Evolutionary conservation across 257 asterid species (phyloP).

Genomic region (Nicotiana sylvestris): DNA sequence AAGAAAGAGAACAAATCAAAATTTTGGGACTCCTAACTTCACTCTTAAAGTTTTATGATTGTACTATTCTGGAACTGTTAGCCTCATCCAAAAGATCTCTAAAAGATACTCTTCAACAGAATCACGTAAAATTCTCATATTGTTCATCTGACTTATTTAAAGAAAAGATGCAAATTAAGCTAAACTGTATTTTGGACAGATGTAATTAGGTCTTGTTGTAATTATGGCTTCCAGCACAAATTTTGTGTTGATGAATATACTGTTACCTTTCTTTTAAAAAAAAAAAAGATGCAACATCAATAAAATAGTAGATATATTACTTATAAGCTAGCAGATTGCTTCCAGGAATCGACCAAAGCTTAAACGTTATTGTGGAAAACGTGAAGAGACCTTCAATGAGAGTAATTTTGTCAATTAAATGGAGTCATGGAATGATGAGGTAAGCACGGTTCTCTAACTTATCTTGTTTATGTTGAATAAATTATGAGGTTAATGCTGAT

Average conservation of each 20-base stretch:
- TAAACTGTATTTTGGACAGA: no score
- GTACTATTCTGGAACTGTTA: not conserved
- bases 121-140: constrained; percentile 6
- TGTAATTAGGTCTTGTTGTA: no score
- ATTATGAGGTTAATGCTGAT: not conserved
- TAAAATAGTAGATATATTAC: not conserved
- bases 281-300: not conserved
- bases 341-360: not conserved
- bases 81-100: not conserved
- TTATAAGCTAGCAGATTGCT: not conserved
- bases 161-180: not conserved
- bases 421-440: not conserved
- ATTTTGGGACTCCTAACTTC: not conserved
- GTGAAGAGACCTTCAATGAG: not conserved
- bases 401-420: not conserved
- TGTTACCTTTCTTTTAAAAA: no score
- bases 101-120: not conserved
- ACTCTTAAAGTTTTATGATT: not conserved
- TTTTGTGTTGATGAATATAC: no score
- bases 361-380: not conserved
- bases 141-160: not conserved
- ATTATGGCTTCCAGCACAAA: no score
- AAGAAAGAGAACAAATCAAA: not conserved
- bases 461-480: not conserved
- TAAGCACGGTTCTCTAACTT: not conserved